Evolutionary conservation across 768 basidiomycete genomes (phyloP), one percentile per base, ranked within the genome.

Genomic region (Termitomyces sp.): DNA sequence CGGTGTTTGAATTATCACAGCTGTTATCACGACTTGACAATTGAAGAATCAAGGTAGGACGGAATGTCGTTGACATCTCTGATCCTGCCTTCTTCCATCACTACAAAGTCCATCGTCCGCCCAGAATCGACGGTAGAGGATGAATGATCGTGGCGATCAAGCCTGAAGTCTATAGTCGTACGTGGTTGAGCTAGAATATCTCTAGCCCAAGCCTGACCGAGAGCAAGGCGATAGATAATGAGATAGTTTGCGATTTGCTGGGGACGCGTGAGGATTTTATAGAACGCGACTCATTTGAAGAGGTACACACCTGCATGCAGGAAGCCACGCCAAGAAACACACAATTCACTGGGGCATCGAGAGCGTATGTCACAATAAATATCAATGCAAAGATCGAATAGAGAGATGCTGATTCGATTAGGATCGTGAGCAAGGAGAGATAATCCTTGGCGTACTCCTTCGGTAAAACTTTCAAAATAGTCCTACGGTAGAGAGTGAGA

Each of bases 371-470:
- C 18, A 76, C 61, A 46, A 79, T 69, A 56, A 78, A 72, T 13
- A 73, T 53, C 18, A 77, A 18, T 7, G 76, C 69, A 53, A 71
- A 71, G 31, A 70, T 58, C 2, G 74, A 73, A 53, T 78, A 78
- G 4, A 78, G 61, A 2, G 76, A 73, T 0, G 78, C 79, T 3
- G 71, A 74, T 57, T 79, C 77, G 39, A 79, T 58, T 22, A 79
- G 46, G 35, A 79, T 70, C 0, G 73, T 61, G 0, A 62, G 63
- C 29, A 76, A 58, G 13, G 72, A 73, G 23, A 70, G 52, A 59
- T 76, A 77, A 25, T 72, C 65, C 11, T 39, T 61, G 4, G 67
- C 73, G 36, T 75, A 62, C 0, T 69, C 71, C 3, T 63, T 57
- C 3, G 72, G 67, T 16, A 78, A 67, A 2, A 58, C 59, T 16